Conservation (phyloP, 176 grass and related monocot species). For the Oryza glaberrima region DNA sequence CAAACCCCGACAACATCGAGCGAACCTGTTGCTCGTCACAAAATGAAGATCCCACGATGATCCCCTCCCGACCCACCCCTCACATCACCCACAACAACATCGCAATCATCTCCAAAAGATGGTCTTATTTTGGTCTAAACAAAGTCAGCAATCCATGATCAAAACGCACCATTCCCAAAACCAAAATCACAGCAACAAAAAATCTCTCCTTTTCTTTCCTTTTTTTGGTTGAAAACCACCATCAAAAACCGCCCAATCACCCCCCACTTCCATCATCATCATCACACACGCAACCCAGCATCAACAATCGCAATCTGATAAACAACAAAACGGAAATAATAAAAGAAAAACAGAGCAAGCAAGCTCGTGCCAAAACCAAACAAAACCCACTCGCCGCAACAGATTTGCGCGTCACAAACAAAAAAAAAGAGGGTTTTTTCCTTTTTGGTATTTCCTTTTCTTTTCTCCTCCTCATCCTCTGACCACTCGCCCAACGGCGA, state of each 20-base stretch:
- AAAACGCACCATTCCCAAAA: background rate
- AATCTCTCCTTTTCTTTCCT: background rate
- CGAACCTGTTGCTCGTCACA: background rate
- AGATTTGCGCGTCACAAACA: background rate
- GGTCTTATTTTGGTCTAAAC: background rate
- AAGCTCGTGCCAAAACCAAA: background rate
- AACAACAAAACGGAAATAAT: too few species aligned
- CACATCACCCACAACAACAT: background rate
- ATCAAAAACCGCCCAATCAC: background rate
- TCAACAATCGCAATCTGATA: background rate
- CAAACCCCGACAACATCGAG: background rate
- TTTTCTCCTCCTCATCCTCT: too few species aligned
- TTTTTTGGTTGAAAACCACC: background rate
- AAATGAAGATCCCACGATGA: background rate
- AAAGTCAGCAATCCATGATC: constrained; percentile 11
- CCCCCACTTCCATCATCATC: background rate
- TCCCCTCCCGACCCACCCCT: background rate
- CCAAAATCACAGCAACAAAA: background rate
- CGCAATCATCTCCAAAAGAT: background rate
- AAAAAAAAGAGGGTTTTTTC: background rate
- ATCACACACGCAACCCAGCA: background rate
- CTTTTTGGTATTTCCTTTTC: background rate
- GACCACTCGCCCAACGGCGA: background rate
- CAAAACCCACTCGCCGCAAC: background rate
- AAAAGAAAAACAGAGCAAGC: background rate